phyloP scores from a whole-genome alignment of 2,329 filamentous ascomycete species.

The Waltergamsia citrina region DNA sequence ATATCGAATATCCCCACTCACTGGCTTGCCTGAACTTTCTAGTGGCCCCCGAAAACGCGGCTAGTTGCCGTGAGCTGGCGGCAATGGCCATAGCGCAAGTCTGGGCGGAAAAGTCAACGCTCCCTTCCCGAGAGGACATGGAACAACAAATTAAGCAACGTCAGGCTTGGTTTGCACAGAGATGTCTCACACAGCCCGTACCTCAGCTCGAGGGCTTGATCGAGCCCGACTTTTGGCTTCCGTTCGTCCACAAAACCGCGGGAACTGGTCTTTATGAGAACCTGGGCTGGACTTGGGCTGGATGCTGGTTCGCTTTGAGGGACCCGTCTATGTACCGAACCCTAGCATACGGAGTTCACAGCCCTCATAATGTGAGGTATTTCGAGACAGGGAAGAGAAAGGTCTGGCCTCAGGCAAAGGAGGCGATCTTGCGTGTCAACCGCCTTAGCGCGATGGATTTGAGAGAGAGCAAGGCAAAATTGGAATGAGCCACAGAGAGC shows the following conservation, averaged over 20 bases:
- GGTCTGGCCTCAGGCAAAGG: slow-evolving; percentile 24
- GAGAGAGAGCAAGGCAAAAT: too few species aligned
- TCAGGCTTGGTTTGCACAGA: slow-evolving; percentile 8
- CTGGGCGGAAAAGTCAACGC: slow-evolving; percentile 22
- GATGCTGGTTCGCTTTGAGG: slow-evolving; percentile 25
- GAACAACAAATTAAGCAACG: slow-evolving; percentile 9
- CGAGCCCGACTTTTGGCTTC: slow-evolving; percentile 19
- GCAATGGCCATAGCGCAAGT: slow-evolving; percentile 29
- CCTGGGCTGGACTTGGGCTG: slow-evolving; percentile 25
- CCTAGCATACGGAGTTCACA: slow-evolving; percentile 24
- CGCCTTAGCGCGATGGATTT: slow-evolving; percentile 8
- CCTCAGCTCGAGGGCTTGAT: slow-evolving; percentile 11
- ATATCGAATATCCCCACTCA: slow-evolving; percentile 24
- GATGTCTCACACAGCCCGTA: slow-evolving; percentile 7
- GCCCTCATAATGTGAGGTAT: slow-evolving; percentile 25
- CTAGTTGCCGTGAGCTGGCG: slow-evolving; percentile 26
- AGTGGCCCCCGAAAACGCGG: slow-evolving; percentile 19
- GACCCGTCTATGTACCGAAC: slow-evolving; percentile 24
- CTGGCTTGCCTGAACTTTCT: slow-evolving; percentile 27
- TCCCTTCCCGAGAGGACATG: slow-evolving; percentile 25
- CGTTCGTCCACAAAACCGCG: slow-evolving; percentile 25
- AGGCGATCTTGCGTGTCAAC: slow-evolving; percentile 14
- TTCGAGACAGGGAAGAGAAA: slow-evolving; percentile 26
- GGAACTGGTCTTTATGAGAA: slow-evolving; percentile 28
- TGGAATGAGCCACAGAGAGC: too few species aligned